These are phyloP conservation scores for Ammopiptanthus mongolicus DNA, from an alignment of 306 rosid species.

Conservation along the genomic window DNA sequence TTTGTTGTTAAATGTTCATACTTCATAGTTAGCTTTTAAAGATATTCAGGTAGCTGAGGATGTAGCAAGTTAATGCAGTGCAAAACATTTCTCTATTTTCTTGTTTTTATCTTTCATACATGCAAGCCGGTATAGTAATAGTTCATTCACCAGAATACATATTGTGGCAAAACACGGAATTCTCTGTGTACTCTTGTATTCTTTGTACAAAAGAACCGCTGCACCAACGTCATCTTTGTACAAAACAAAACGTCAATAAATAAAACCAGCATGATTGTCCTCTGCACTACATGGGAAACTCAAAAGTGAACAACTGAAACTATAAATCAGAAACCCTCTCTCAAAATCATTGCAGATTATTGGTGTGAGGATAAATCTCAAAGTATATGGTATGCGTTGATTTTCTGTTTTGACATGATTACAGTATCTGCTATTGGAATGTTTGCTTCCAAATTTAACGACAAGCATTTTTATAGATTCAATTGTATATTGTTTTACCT, in stretches of 20 bases:
- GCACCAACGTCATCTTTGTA: constrained; percentile 24
- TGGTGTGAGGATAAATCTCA: not conserved
- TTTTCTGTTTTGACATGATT: not conserved
- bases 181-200: constrained; percentile 22
- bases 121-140: not conserved
- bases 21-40: constrained; percentile 24
- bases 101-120: not conserved
- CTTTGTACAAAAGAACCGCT: constrained; percentile 26
- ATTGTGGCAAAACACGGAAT: constrained; percentile 4
- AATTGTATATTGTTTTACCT: not conserved
- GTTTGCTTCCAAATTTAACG: not conserved
- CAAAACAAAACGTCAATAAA: constrained; percentile 20
- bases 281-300: not conserved
- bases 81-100: constrained; percentile 8
- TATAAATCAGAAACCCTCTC: not conserved
- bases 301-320: not conserved
- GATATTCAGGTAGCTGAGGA: constrained; percentile 27
- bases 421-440: not conserved
- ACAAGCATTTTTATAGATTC: not conserved
- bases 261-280: not conserved
- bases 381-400: not conserved
- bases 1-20: not conserved
- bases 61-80: constrained; percentile 18
- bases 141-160: not conserved
- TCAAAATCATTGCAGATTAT: not conserved